Percentiles rank a stretch among this genome's conserved stretches.
Evolutionary conservation across 1,139 yeast species (phyloP).

Genomic region (Kodamaea anthophila): DNA sequence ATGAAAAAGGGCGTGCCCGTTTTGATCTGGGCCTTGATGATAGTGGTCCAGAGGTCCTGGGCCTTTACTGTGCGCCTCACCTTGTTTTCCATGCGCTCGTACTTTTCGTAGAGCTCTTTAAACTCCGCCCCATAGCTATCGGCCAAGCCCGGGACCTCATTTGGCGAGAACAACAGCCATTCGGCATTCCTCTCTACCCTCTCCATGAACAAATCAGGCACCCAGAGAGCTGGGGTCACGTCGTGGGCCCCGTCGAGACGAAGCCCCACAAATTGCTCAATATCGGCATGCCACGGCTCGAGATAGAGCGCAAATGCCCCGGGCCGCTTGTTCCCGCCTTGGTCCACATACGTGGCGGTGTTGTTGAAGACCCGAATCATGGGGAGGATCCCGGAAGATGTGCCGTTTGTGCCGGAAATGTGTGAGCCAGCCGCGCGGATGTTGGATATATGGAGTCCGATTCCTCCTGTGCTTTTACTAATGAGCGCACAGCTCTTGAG

Average conservation of each 20-base stretch:
- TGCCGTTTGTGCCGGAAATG: slow-evolving; percentile 50
- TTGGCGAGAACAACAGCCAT: slow-evolving; percentile 55
- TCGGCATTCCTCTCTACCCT: slow-evolving; percentile 42
- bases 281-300: slow-evolving; percentile 59
- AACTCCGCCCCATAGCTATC: slow-evolving; percentile 49
- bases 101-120: slow-evolving; percentile 35
- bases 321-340: slow-evolving; percentile 58
- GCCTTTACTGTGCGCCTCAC: slow-evolving; percentile 39
- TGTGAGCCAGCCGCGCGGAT: slow-evolving; percentile 46
- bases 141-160: slow-evolving; percentile 45
- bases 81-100: slow-evolving; percentile 37
- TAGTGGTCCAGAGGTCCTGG: slow-evolving; percentile 48
- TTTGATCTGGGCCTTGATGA: slow-evolving; percentile 51
- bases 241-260: slow-evolving; percentile 55
- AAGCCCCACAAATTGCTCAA: slow-evolving; percentile 46
- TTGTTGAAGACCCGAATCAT: slow-evolving; percentile 55
- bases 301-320: slow-evolving; percentile 58
- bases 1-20: slow-evolving; percentile 57
- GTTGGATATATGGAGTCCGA: slow-evolving; percentile 52
- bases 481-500: slow-evolving; percentile 50
- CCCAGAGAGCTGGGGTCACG: slow-evolving; percentile 53
- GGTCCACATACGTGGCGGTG: slow-evolving; percentile 57
- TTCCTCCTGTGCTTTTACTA: slow-evolving; percentile 55
- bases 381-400: slow-evolving; percentile 52
- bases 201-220: slow-evolving; percentile 54